Percentiles rank a stretch among this genome's conserved stretches.
phyloP scores from a whole-genome alignment of 2,329 filamentous ascomycete genomes.

The Ophiocordyceps camponoti-saundersi region DNA sequence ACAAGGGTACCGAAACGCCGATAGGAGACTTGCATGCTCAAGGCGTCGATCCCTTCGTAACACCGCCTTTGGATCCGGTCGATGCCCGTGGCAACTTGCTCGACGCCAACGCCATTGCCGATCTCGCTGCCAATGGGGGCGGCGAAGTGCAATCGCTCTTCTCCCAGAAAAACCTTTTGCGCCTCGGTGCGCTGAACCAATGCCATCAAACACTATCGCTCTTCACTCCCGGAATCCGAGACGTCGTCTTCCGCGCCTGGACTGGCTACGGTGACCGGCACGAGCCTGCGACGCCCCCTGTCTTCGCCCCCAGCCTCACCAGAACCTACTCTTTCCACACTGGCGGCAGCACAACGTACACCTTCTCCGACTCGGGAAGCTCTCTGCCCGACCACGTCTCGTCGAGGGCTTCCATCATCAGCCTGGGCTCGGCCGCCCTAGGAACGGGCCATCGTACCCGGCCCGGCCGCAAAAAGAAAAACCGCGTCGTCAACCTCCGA shows the following conservation, averaged over 20 bases:
- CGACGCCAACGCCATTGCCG: conserved; percentile 58
- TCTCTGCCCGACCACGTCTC: conserved; percentile 42
- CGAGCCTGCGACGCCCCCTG: conserved; percentile 35
- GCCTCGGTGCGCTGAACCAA: conserved; percentile 66
- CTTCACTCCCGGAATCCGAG: conserved; percentile 77
- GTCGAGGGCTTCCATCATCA: conserved; percentile 52
- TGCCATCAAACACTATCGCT: conserved; percentile 82
- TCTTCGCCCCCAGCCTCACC: conserved; percentile 35
- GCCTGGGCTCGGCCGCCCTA: conserved; percentile 40
- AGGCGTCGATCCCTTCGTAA: conserved; percentile 64
- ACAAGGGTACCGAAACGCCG: conserved; percentile 28
- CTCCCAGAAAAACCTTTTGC: conserved; percentile 83
- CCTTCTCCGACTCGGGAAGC: conserved; percentile 56
- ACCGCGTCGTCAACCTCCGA: conserved; percentile 66
- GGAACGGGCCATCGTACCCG: conserved; percentile 44
- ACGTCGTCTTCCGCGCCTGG: conserved; percentile 88
- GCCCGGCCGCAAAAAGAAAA: conserved; percentile 62
- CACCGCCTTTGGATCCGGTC: conserved; percentile 64
- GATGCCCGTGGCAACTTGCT: conserved; percentile 65
- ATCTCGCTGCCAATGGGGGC: conserved; percentile 60
- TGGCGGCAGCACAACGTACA: conserved; percentile 48
- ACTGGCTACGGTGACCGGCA: conserved; percentile 58
- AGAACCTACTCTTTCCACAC: conserved; percentile 45
- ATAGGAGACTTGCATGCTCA: conserved; percentile 36
- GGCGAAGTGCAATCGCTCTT: conserved; percentile 79